These are phyloP conservation scores for Phytophthora europaea DNA, from an alignment of 352 stramenopile genomes.

Conservation along the genomic window DNA sequence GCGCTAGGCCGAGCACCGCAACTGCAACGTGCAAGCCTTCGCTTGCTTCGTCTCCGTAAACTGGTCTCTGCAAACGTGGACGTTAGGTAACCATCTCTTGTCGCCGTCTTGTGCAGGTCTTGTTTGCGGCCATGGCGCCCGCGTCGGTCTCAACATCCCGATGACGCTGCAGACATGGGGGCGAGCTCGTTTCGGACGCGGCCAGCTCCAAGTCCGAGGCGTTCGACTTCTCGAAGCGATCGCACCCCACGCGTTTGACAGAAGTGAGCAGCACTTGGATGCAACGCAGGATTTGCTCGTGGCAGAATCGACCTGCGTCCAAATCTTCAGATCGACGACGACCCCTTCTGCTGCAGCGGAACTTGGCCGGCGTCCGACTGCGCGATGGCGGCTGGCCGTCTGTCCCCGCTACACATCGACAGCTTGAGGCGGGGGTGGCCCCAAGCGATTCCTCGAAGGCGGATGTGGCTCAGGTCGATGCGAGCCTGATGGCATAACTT, in stretches of 20 bases:
- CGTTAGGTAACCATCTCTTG: slow-evolving; percentile 31
- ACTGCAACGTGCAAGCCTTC: slow-evolving; percentile 23
- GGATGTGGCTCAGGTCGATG: slow-evolving; percentile 20
- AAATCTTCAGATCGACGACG: slow-evolving; percentile 30
- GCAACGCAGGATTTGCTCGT: slow-evolving; percentile 21
- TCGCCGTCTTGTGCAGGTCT: slow-evolving; percentile 19
- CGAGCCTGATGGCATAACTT: neutral
- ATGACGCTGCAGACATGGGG: neutral
- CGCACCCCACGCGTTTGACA: slow-evolving; percentile 1
- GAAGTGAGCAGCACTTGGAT: slow-evolving; percentile 7
- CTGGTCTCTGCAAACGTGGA: slow-evolving; percentile 9
- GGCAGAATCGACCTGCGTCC: slow-evolving; percentile 19
- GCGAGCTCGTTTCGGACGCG: neutral
- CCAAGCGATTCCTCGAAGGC: slow-evolving; percentile 25
- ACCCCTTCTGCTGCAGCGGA: slow-evolving; percentile 30
- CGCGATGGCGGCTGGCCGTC: slow-evolving; percentile 9
- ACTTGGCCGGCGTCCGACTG: slow-evolving; percentile 16
- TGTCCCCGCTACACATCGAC: slow-evolving; percentile 13
- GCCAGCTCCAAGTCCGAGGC: neutral
- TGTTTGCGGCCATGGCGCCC: slow-evolving; percentile 9
- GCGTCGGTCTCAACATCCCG: neutral
- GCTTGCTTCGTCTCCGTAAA: slow-evolving; percentile 30
- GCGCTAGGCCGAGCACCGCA: slow-evolving; percentile 1
- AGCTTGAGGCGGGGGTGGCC: slow-evolving; percentile 36
- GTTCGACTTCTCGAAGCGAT: neutral